Conservation (phyloP, 805 yeast species). For the Suhomyces prunicola region DNA sequence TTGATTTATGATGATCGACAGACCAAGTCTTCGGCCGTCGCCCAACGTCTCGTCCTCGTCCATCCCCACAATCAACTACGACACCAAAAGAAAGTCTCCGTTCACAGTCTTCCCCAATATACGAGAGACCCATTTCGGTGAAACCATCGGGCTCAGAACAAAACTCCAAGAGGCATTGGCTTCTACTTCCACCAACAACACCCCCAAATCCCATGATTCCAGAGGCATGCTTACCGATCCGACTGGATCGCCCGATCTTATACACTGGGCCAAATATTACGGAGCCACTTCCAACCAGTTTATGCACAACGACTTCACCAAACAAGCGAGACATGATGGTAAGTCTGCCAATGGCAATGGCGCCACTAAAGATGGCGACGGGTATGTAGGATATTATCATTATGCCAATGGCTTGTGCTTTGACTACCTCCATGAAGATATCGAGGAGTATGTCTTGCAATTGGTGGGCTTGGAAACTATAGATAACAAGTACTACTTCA, state of each 20-base stretch:
- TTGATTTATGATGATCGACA: constrained; percentile 13
- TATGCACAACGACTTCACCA: constrained; percentile 25
- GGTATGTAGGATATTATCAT: constrained; percentile 40
- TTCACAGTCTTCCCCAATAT: constrained; percentile 20
- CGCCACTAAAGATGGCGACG: constrained; percentile 29
- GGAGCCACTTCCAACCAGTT: constrained; percentile 29
- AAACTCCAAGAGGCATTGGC: constrained; percentile 15
- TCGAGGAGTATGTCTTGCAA: constrained; percentile 28
- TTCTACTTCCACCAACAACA: not conserved
- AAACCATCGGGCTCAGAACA: constrained; percentile 24
- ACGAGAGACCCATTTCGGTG: constrained; percentile 30
- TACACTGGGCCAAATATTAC: constrained; percentile 36
- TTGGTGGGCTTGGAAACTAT: constrained; percentile 24
- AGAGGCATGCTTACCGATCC: constrained; percentile 2
- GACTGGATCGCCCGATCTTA: constrained; percentile 37
- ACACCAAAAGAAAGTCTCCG: constrained; percentile 4
- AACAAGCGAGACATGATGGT: not conserved
- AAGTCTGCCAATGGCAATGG: not conserved
- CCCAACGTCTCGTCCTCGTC: constrained; percentile 6
- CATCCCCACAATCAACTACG: constrained; percentile 4
- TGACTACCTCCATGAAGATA: constrained; percentile 15
- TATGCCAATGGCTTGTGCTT: constrained; percentile 34
- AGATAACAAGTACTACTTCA: constrained; percentile 16
- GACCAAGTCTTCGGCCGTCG: constrained; percentile 4
- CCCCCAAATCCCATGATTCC: not conserved